phyloP scores from a whole-genome alignment of 2,329 filamentous ascomycete species.

The Periconia macrospinosa region DNA sequence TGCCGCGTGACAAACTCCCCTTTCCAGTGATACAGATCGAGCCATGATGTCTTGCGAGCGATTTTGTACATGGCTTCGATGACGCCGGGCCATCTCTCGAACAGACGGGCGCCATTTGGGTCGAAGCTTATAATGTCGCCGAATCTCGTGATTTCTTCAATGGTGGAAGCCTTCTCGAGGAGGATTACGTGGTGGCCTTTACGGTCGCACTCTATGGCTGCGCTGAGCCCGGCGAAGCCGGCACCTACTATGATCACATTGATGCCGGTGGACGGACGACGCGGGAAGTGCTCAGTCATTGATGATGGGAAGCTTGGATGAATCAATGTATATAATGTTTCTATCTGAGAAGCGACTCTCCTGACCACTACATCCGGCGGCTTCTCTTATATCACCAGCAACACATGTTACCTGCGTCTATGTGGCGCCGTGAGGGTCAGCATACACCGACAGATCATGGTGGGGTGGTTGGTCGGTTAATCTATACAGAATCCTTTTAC shows the following conservation, averaged over 20 bases:
- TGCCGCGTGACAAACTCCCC: conserved; percentile 65
- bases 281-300: conserved; percentile 15
- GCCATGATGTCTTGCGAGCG: conserved; percentile 57
- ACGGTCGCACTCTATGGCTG: conserved; percentile 64
- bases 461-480: conserved; percentile 6
- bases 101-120: conserved; percentile 62
- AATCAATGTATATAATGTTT: not conserved
- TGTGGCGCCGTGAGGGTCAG: not conserved
- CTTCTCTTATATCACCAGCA: no score
- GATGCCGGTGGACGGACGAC: conserved; percentile 21
- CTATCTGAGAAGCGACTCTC: not conserved
- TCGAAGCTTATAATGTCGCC: conserved; percentile 67
- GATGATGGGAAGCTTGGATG: not conserved
- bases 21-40: conserved; percentile 63
- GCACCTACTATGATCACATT: conserved; percentile 53
- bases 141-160: conserved; percentile 58
- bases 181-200: conserved; percentile 62
- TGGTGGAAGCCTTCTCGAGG: conserved; percentile 53
- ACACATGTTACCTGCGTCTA: not conserved
- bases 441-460: not conserved
- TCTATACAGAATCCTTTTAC: conserved; percentile 1
- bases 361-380: not conserved
- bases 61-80: conserved; percentile 52
- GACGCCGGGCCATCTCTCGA: conserved; percentile 54
- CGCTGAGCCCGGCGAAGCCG: conserved; percentile 63